Evolutionary conservation across 228 moss, liverwort and hornwort genomes (phyloP), one percentile per base, ranked within the genome.

Genomic region (Sphagnum magellanicum): DNA sequence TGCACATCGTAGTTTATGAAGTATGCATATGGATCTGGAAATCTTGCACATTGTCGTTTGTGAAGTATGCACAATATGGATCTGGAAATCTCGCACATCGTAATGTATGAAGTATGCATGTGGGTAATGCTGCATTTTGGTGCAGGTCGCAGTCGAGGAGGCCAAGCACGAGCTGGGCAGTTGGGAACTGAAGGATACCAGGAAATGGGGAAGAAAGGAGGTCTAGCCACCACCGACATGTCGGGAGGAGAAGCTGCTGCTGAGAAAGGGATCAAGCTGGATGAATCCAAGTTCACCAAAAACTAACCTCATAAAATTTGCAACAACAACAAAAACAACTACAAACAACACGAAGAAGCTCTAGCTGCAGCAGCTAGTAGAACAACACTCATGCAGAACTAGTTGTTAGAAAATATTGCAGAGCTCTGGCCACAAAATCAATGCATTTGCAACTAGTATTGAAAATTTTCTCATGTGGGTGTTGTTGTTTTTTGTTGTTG

Each of bases 201-300:
- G 55, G 76, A 83, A 53, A 83, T 83, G 82, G 82, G 79, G 16
- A 69, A 73, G 16, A 83, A 83, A 48, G 82, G 82, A 50, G 82
- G 82, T 0, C 53, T 76, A 10, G 61, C 82, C 10, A 76, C 65
- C 6, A 76, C 14, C 50, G 67, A 69, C n/a, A 51, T 73, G 57
- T 71, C 73, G 46, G 79, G 73, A 3, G 79, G 76, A 15, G 79
- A 83, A 51, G 82, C 82, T 6, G 82, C 79, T 0, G 59, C 63
- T 0, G 70, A 73, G 51, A 75, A 73, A 49, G 79, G 76, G 4
- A 75, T 79, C 57, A 46, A 74, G 6, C 76, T 83, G 4, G 83
- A 83, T 48, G 83, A 83, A 51, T 11, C 76, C 0, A 79, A 79
- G 79, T 68, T 68, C 68, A 68, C 53, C 6, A 68, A 59, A 11